Base-by-base conservation (phyloP, 352 stramenopile genomes). In the Pythium diclinum region DNA sequence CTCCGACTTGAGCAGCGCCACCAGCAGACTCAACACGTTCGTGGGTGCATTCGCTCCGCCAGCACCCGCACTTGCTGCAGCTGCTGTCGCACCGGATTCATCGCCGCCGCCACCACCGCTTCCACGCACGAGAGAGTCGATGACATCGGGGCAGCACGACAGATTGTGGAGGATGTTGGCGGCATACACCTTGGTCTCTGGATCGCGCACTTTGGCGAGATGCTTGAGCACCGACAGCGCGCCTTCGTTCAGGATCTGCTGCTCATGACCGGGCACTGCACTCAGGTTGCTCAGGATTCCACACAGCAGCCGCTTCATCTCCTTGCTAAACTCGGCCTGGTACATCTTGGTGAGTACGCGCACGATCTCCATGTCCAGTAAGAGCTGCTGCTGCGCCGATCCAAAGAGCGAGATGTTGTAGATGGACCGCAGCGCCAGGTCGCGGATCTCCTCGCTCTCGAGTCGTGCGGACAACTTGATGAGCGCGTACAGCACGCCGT, bases 91-190 rank as follows among this genome's bases (percentile, higher is more conserved):
- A 2, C 55, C 56, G 1, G 62, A 55, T 14, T 63, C 56, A 19
- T 69, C 63, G 0, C 32, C 47, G 9, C 48, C 40, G 28, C 56
- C 40, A n/a, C 56, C 30, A 16, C 30, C 42, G 42, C 64, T 65
- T 25, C 64, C 83, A 8, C 80, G 77, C 30, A 94, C 75, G n/a
- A 96, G 73, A 9, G 71, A 40, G 16, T 87, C 78, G 10, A 67
- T 61, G 30, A 83, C 66, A 21, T 87, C 76, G 14, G 28, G 13
- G 53, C 71, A 75, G 49, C 81, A 92, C 38, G 81, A 85, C 3
- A 96, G 57, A 60, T 96, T 95, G 76, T 87, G 89, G 9, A 95
- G 74, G 33, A 87, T 79, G 51, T 94, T 92, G 42, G 87, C 85
- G 1, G 81, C 85, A 66, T 94, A 94, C 54, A 94, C 74, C 47